Conservation (phyloP, 2,329 filamentous ascomycete genomes). For the Botrytis deweyae region DNA sequence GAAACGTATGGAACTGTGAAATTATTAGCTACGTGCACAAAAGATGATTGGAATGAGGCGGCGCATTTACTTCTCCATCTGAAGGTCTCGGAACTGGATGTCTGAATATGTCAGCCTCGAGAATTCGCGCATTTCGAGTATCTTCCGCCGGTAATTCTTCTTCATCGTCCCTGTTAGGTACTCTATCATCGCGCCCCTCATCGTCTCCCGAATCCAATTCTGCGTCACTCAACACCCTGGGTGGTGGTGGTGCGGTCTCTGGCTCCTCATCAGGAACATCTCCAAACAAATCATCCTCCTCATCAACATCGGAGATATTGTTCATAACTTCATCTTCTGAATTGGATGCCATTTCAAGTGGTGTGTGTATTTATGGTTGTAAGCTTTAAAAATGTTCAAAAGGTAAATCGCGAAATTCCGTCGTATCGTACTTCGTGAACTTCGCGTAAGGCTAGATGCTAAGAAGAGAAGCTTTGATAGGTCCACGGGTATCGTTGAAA, state of each 20-base stretch:
- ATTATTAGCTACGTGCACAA: conserved; percentile 27
- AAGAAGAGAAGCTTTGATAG: neutral
- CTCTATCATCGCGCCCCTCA: conserved; percentile 62
- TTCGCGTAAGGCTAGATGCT: conserved; percentile 4
- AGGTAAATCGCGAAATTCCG: neutral
- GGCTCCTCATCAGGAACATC: conserved; percentile 48
- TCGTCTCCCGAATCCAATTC: conserved; percentile 63
- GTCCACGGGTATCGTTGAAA: neutral
- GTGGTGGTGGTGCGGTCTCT: conserved; percentile 22
- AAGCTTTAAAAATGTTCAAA: neutral
- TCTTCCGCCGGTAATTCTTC: conserved; percentile 49
- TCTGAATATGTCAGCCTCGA: conserved; percentile 64
- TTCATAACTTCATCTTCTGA: conserved; percentile 37
- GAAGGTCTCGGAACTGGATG: conserved; percentile 70
- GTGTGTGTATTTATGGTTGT: neutral
- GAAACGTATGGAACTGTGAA: conserved; percentile 64
- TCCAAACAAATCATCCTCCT: conserved; percentile 61
- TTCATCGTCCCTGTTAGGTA: conserved; percentile 35
- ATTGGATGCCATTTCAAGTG: conserved; percentile 28
- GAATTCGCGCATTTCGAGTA: conserved; percentile 51
- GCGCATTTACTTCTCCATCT: conserved; percentile 60
- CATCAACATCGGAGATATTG: conserved; percentile 49
- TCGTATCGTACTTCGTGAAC: neutral
- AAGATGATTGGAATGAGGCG: neutral
- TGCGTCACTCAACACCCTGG: conserved; percentile 54